Evolutionary conservation across 2,329 filamentous ascomycete genomes (phyloP), one percentile per base, ranked within the genome.

Genomic region (Ascosphaera pollenicola): DNA sequence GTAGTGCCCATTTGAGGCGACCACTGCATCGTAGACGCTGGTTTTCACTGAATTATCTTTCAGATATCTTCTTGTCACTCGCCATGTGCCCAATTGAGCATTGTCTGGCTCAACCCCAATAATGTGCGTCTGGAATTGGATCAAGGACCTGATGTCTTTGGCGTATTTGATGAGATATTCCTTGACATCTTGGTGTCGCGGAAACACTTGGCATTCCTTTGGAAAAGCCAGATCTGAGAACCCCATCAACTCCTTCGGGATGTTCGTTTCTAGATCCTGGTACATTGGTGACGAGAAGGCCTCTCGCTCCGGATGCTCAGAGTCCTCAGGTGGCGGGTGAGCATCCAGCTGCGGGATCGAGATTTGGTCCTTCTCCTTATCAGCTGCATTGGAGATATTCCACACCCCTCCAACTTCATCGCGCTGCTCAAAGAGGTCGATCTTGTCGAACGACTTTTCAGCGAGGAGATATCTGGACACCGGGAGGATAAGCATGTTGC

Each of bases 221-320:
- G 70, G 66, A 49, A 89, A 89, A 1, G 67, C 53, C 5, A 70
- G 61, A 46, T 87, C 78, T 3, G 75, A 76, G 54, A 75, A 94
- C 3, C 66, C 62, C 87, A 95, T 95, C 39, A 94, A 54, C 0
- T 66, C 64, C 42, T 78, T 72, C 0, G 84, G 80, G 37, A 94
- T 84, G 54, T 95, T 95, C 17, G 85, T 84, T 50, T 93, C 77
- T 13, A 94, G 62, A 17, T 68, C 61, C 37, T 83, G 73, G 55
- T 94, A 94, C 58, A 93, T 71, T 2, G 85, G 79, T 15, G 79
- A 82, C n/a, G 81, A 65, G 50, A 87, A 92, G 2, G 73, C 55
- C 4, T 77, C 69, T 1, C 8, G 32, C 17, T 68, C 51, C 7
- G 44, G 44, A 39, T 13, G 47, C 44, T 36, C 51, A 49, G 80